A percentile compares a stretch with the other conserved stretches of the same genome.
These are phyloP conservation scores for Thalassiosira hispida DNA, from an alignment of 352 stramenopile species.

Conservation along the genomic window DNA sequence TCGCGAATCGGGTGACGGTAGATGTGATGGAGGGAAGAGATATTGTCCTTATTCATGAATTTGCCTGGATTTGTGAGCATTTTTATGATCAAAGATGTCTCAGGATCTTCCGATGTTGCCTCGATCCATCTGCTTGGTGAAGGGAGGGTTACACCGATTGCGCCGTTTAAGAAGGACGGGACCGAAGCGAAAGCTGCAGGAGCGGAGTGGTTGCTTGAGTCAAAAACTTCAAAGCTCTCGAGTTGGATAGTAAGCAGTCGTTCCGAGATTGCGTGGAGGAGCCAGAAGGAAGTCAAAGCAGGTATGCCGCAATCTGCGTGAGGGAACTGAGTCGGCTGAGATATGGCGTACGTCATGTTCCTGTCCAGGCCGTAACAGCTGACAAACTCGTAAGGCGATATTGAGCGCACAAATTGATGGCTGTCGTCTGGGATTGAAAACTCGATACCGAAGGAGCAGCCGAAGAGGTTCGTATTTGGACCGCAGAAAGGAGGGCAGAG, in stretches of 20 bases:
- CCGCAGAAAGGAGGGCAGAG: conserved; percentile 9
- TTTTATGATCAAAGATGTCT: not conserved
- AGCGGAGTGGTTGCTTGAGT: not conserved
- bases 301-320: not conserved
- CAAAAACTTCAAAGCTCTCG: not conserved
- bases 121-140: not conserved
- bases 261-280: not conserved
- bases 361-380: not conserved
- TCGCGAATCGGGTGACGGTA: conserved; percentile 3
- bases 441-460: not conserved
- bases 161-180: conserved; percentile 31
- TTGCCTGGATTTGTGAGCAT: conserved; percentile 16
- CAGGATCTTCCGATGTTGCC: conserved; percentile 8
- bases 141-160: conserved; percentile 13
- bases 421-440: not conserved
- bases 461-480: conserved; percentile 2
- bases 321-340: not conserved
- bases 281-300: not conserved
- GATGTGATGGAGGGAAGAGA: conserved; percentile 1
- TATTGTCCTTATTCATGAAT: not conserved
- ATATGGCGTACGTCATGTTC: not conserved
- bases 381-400: conserved; percentile 4
- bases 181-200: not conserved
- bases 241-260: not conserved
- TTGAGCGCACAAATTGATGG: not conserved